Percentiles rank a stretch among this genome's conserved stretches.
Conservation (phyloP, 305 asterid species). For the Fraxinus sp. region DNA sequence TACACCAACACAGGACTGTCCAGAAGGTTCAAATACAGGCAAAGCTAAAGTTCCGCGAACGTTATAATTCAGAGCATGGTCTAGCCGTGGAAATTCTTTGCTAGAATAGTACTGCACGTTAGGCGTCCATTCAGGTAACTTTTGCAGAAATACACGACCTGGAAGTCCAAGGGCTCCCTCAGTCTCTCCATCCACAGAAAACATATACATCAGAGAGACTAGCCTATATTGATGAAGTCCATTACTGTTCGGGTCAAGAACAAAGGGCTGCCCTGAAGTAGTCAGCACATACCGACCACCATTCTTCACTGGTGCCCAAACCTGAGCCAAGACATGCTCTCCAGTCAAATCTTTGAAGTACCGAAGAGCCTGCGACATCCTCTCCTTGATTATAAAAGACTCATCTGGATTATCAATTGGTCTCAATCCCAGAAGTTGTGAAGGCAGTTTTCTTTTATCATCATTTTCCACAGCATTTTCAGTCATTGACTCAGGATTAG, state of each 20-base stretch:
- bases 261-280: slow-evolving; percentile 86
- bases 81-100: slow-evolving; percentile 73
- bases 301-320: slow-evolving; percentile 86
- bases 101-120: slow-evolving; percentile 88
- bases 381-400: slow-evolving; percentile 73
- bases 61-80: slow-evolving; percentile 75
- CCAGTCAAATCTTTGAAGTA: slow-evolving; percentile 73
- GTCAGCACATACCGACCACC: slow-evolving; percentile 73
- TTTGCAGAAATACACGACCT: slow-evolving; percentile 78
- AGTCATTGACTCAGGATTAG: slow-evolving; percentile 40
- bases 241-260: slow-evolving; percentile 69
- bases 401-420: slow-evolving; percentile 57
- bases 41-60: slow-evolving; percentile 85
- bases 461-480: slow-evolving; percentile 42
- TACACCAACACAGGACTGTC: slow-evolving; percentile 80
- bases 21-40: slow-evolving; percentile 90
- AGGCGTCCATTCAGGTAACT: slow-evolving; percentile 92
- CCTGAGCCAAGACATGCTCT: slow-evolving; percentile 82
- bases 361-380: slow-evolving; percentile 88
- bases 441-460: slow-evolving; percentile 52
- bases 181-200: slow-evolving; percentile 65
- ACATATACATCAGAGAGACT: slow-evolving; percentile 64
- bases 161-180: slow-evolving; percentile 80
- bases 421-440: slow-evolving; percentile 44
- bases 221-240: slow-evolving; percentile 88